These are phyloP conservation scores for Geotrichum klebahnii DNA, from an alignment of 1,139 yeast species.

Conservation along the genomic window DNA sequence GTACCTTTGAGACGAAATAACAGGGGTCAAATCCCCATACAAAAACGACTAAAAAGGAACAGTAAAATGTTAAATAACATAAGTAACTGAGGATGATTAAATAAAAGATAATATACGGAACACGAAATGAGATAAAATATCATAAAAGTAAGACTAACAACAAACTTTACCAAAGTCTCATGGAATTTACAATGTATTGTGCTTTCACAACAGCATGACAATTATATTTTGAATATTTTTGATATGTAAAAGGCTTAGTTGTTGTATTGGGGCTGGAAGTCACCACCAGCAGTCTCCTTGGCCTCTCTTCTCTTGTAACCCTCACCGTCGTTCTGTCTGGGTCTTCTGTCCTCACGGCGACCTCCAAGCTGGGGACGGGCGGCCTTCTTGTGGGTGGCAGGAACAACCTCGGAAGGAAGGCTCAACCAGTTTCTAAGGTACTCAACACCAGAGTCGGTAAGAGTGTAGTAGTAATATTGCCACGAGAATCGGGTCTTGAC, in stretches of 20 bases:
- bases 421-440: constrained; percentile 97
- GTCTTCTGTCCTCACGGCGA: constrained; percentile 35
- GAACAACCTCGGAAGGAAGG: constrained; percentile 98
- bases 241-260: constrained; percentile 8
- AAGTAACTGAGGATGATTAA: neutral
- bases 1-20: too few species aligned
- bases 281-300: constrained; percentile 38
- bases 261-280: constrained; percentile 37
- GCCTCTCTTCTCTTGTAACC: constrained; percentile 45
- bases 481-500: constrained; percentile 99
- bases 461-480: constrained; percentile 99
- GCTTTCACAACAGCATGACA: neutral
- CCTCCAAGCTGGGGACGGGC: constrained; percentile 73
- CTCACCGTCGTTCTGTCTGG: constrained; percentile 40
- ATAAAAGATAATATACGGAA: neutral
- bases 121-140: neutral
- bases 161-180: neutral
- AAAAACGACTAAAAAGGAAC: neutral
- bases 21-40: too few species aligned
- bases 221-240: constrained; percentile 5
- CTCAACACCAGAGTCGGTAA: constrained; percentile 99
- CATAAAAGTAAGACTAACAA: neutral
- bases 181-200: neutral
- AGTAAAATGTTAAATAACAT: neutral
- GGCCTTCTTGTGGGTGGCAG: constrained; percentile 96